Base-by-base conservation (phyloP, 208 protist species). In the Acanthamoeba sp. region DNA sequence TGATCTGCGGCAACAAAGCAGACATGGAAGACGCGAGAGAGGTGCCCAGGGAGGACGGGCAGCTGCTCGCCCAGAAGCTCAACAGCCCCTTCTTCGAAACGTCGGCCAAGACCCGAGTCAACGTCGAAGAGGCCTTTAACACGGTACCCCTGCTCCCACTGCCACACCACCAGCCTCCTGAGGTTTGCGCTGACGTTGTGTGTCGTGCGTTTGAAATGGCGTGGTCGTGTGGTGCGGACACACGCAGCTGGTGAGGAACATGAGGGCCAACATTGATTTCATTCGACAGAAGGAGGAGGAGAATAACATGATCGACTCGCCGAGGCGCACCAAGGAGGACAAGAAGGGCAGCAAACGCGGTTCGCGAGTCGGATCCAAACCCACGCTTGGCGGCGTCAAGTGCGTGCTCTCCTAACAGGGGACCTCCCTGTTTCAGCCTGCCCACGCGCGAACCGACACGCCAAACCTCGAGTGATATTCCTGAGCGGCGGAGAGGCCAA, bases 1-100 rank as follows among this genome's bases (percentile, higher is more conserved):
- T 76, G 29, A 42, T 76, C n/a, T 76, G 66, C 20, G 66, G 66
- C 6, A 76, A 76, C 32, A 76, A 76, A 29, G 66, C 59, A 12
- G 97, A 98, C 92, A 82, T 98, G 20, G 93, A 94, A 45, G 80
- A 95, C 29, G 93, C 98, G 57, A 94, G 96, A n/a, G 87, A 95
- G 78, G 97, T 98, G 7, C 40, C 78, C 24, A 94, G 52, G 14
- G 57, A 73, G 10, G 96, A 98, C 71, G 97, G 97, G 38, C 78
- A 96, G 40, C 95, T 95, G 14, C 90, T 98, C 12, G 96, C 96
- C 40, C 80, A 78, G 45, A 87, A 82, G 18, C 95, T 97, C 29
- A 92, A 85, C 18, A 95, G 57, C 40, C 22, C 71, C 6, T 96
- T 96, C 59, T 69, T 96, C 24, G 95, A 96, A 62, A 88, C 95